phyloP scores from a whole-genome alignment of 768 basidiomycete species.

The Boletus coccyginus region DNA sequence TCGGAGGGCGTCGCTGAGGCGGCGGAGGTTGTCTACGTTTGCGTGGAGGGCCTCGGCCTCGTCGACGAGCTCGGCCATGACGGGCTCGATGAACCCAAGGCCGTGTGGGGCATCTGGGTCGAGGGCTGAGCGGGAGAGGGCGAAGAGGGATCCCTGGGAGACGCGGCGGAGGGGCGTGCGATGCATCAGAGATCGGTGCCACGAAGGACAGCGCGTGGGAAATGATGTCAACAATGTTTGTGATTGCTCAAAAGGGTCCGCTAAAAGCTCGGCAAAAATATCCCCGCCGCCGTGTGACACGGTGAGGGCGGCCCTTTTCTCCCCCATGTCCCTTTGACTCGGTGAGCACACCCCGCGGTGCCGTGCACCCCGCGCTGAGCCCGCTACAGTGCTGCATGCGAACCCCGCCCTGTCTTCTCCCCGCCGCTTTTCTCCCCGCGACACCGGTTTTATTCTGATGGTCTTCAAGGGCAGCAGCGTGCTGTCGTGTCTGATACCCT shows the following conservation, averaged over 20 bases:
- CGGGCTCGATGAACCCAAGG: conserved; percentile 81
- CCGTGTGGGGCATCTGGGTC: conserved; percentile 77
- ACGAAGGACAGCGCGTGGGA: conserved; percentile 3
- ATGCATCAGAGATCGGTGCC: too few species aligned
- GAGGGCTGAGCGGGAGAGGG: conserved; percentile 69
- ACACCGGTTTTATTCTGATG: conserved; percentile 23
- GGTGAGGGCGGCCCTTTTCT: conserved; percentile 8
- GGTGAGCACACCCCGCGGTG: too few species aligned
- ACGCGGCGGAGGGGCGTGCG: conserved; percentile 83
- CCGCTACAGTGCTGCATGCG: too few species aligned
- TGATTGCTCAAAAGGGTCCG: conserved; percentile 5
- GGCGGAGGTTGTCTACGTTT: conserved; percentile 69
- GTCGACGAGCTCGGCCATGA: conserved; percentile 82
- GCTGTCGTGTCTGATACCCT: conserved; percentile 37
- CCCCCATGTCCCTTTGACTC: conserved; percentile 5
- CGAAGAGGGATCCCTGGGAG: conserved; percentile 88
- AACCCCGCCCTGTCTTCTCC: not conserved
- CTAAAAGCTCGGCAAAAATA: conserved; percentile 2
- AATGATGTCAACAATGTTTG: conserved; percentile 9
- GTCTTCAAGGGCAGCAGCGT: conserved; percentile 33
- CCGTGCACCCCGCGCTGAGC: too few species aligned
- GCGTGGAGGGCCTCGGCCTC: conserved; percentile 78
- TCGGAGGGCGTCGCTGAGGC: conserved; percentile 70
- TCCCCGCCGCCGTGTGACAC: conserved; percentile 19
- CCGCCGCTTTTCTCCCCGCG: not conserved